Conservation (phyloP, 1,139 yeast species). For the Saccharomycopsis hybrid region DNA sequence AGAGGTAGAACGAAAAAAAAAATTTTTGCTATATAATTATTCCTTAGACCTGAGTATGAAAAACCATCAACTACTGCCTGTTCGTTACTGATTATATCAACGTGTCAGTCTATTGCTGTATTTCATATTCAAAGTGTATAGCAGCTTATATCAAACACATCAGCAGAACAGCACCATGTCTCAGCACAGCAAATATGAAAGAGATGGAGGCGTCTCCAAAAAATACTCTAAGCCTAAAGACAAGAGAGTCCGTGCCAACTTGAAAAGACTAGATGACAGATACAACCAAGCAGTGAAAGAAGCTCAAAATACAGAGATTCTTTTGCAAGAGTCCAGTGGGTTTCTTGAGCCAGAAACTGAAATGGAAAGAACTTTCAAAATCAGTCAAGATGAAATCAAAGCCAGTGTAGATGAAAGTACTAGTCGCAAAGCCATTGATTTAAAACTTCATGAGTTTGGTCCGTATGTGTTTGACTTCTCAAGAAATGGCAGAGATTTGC, state of each 20-base stretch:
- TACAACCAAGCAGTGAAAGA: constrained; percentile 72
- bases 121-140: too few relatives aligned
- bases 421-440: constrained; percentile 65
- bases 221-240: constrained; percentile 34
- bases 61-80: too few relatives aligned
- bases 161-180: background rate
- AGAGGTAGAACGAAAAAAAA: background rate
- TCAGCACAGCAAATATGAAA: background rate
- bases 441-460: constrained; percentile 72
- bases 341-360: constrained; percentile 82
- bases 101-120: too few relatives aligned
- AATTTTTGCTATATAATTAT: background rate
- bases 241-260: constrained; percentile 54
- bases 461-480: constrained; percentile 81
- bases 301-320: constrained; percentile 81
- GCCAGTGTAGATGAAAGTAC: constrained; percentile 77
- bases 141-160: too few relatives aligned
- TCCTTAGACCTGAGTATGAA: background rate
- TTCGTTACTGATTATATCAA: too few relatives aligned
- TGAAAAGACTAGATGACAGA: constrained; percentile 63
- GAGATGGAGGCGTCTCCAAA: background rate
- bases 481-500: constrained; percentile 77
- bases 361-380: constrained; percentile 86
- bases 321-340: constrained; percentile 59
- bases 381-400: constrained; percentile 72